Base-by-base conservation (phyloP, 2,329 filamentous ascomycete genomes). In the Plenodomus tracheiphilus region DNA sequence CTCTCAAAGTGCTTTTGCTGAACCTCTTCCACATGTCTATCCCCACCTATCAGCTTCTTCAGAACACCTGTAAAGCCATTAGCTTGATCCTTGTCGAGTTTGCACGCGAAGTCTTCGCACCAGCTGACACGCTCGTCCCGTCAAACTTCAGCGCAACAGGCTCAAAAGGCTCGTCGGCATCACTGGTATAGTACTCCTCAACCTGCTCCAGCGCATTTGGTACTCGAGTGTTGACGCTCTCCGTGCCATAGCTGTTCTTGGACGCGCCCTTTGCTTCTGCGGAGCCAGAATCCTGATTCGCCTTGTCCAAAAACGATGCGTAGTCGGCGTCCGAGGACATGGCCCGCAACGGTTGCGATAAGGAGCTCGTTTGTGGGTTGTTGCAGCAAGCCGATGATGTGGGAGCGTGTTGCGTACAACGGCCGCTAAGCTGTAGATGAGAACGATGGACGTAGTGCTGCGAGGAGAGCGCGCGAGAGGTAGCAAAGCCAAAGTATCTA, bases 91-190 rank as follows among this genome's bases (percentile, higher is more conserved):
- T 38, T 20, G 34, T 17, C 19, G 39, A 25, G 9, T 11, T 13
- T 28, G 35, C 16, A 37, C 16, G 40, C 25, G 20, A 15, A 6
- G 18, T 25, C 40, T 30, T 46, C 58, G 75, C 79, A 62, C 67
- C 87, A 20, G 61, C 85, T 58, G 83, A 85, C 83, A 61, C 87
- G 65, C 3, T 77, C 41, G 68, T 73, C 54, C 80, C 79, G 17
- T 77, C 71, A 75, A 81, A 89, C 57, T 78, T 79, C 58, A 96
- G 70, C 44, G 81, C 84, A 5, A 96, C 89, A 3, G 85, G 84
- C 69, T 88, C 85, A 72, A 96, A 96, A 4, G 87, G 86, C 77
- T 95, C 90, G 69, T 96, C 91, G 22, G 89, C 85, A 50, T 96
- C 92, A 53, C 87, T 94, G 15, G 83, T 73, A 71, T 94, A 96